A percentile compares a stretch with the other conserved stretches of the same genome.
phyloP scores from a whole-genome alignment of 2,329 filamentous ascomycete genomes.

The Aureobasidium lini region DNA sequence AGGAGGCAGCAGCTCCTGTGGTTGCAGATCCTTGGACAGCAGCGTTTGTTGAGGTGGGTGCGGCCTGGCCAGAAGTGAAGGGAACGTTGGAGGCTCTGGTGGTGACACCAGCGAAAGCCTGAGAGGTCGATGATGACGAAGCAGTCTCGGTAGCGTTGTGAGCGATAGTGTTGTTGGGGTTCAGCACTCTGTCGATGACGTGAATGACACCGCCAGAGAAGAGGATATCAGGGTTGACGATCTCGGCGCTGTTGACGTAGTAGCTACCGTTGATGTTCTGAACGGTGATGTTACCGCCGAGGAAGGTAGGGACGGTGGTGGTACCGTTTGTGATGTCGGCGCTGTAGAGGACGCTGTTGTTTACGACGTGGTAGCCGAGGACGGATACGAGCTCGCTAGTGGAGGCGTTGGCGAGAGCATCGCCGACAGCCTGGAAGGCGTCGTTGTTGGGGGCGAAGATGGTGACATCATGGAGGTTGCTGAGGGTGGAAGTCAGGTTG shows the following conservation, averaged over 20 bases:
- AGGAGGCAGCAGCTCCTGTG: slow-evolving; percentile 17
- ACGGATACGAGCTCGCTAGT: slow-evolving; percentile 43
- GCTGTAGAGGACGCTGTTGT: slow-evolving; percentile 46
- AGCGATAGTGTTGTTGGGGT: slow-evolving; percentile 44
- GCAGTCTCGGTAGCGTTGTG: slow-evolving; percentile 20
- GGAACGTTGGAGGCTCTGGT: slow-evolving; percentile 40
- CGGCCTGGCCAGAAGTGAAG: slow-evolving; percentile 49
- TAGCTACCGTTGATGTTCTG: slow-evolving; percentile 30
- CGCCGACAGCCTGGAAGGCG: slow-evolving; percentile 53
- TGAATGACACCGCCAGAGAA: slow-evolving; percentile 42
- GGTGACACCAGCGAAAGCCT: slow-evolving; percentile 48
- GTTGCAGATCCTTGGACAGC: slow-evolving; percentile 16
- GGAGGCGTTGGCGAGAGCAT: slow-evolving; percentile 41
- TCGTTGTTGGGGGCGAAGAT: slow-evolving; percentile 57
- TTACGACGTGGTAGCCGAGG: slow-evolving; percentile 58
- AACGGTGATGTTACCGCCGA: slow-evolving; percentile 34
- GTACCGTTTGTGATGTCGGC: slow-evolving; percentile 11
- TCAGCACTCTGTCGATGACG: slow-evolving; percentile 52
- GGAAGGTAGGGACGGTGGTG: slow-evolving; percentile 26
- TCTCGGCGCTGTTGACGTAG: slow-evolving; percentile 39
- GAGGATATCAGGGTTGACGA: slow-evolving; percentile 36
- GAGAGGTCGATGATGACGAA: slow-evolving; percentile 36
- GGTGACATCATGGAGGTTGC: slow-evolving; percentile 45
- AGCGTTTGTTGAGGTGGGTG: slow-evolving; percentile 34
- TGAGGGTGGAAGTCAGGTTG: slow-evolving; percentile 35